These are phyloP conservation scores for Fusarium nematophilum DNA, from an alignment of 2,329 filamentous ascomycete species.

Conservation along the genomic window DNA sequence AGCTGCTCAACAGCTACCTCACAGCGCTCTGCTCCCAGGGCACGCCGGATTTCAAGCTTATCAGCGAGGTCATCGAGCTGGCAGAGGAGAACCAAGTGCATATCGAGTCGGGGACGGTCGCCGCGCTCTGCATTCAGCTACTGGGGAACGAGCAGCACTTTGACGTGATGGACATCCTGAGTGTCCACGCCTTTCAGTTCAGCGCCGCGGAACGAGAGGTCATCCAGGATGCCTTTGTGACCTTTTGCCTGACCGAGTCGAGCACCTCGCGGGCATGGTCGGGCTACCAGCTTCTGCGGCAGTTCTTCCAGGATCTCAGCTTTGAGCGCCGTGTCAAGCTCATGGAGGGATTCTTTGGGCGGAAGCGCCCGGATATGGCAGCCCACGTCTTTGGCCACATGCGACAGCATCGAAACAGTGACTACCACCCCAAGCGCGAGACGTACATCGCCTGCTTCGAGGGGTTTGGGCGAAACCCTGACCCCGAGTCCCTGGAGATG, in stretches of 20 bases:
- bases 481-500: constrained; percentile 73
- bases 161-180: constrained; percentile 85
- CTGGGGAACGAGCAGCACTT: constrained; percentile 80
- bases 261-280: constrained; percentile 74
- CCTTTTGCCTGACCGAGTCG: constrained; percentile 71
- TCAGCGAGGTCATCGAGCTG: constrained; percentile 78
- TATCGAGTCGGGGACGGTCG: constrained; percentile 80
- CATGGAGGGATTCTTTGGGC: constrained; percentile 85
- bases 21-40: constrained; percentile 72
- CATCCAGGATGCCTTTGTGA: constrained; percentile 73
- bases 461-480: constrained; percentile 71
- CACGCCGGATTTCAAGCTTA: constrained; percentile 73
- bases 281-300: constrained; percentile 72
- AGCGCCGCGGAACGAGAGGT: constrained; percentile 75
- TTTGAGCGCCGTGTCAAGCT: constrained; percentile 73
- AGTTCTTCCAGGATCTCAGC: constrained; percentile 75
- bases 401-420: constrained; percentile 76
- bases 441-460: constrained; percentile 84
- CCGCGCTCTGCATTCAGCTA: constrained; percentile 78
- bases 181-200: constrained; percentile 77
- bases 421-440: constrained; percentile 74
- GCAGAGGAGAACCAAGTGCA: constrained; percentile 76
- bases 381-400: constrained; percentile 91
- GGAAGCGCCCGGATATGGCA: constrained; percentile 85
- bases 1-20: constrained; percentile 77